These are phyloP conservation scores for Orobanche coerulescens DNA, from an alignment of 257 asterid genomes.

Conservation along the genomic window DNA sequence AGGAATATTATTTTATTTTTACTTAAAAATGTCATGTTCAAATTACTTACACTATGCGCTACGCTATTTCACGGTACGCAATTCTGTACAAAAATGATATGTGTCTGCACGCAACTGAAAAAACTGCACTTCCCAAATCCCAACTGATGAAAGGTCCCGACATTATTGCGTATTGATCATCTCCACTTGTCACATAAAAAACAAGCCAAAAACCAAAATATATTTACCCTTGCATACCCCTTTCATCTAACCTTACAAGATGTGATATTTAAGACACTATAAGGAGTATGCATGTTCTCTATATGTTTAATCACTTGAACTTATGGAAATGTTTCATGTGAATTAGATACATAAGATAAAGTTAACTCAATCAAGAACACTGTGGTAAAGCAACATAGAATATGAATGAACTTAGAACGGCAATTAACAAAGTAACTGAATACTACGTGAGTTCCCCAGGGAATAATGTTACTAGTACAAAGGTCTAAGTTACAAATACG, in stretches of 20 bases:
- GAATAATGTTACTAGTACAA: neutral
- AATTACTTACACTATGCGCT: no score
- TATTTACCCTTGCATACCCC: neutral
- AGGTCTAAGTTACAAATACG: neutral
- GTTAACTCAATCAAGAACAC: neutral
- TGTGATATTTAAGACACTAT: neutral
- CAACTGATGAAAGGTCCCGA: neutral
- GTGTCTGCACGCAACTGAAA: no score
- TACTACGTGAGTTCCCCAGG: neutral
- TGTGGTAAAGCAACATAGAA: neutral
- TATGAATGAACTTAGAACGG: neutral
- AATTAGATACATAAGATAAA: neutral
- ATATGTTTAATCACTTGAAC: constrained; percentile 4
- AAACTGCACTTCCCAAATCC: neutral
- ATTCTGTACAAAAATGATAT: no score
- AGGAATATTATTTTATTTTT: no score
- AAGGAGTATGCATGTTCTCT: constrained; percentile 9
- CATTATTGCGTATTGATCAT: neutral
- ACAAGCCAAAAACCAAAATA: neutral
- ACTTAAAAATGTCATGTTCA: no score
- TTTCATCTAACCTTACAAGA: neutral
- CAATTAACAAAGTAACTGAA: neutral
- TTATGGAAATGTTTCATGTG: neutral
- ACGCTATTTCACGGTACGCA: no score
- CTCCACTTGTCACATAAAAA: neutral